These are phyloP conservation scores for Ogataea pilisensis DNA, from an alignment of 805 yeast species.

Conservation along the genomic window DNA sequence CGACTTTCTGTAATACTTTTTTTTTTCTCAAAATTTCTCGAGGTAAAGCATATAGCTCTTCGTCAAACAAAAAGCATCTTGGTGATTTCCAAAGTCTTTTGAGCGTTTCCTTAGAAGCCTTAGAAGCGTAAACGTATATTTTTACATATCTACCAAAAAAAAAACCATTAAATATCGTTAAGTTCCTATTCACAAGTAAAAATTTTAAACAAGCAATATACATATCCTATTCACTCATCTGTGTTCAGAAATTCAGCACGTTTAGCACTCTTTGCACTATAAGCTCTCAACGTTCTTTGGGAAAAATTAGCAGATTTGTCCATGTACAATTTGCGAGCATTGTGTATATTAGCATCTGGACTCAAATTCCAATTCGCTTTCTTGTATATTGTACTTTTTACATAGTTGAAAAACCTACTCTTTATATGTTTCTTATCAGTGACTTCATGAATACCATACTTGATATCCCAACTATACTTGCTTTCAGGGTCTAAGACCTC, in stretches of 20 bases:
- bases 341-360: not conserved
- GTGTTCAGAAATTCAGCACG: constrained; percentile 12
- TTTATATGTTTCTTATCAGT: constrained; percentile 10
- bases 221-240: constrained; percentile 1
- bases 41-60: too few species aligned
- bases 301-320: constrained; percentile 20
- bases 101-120: too few species aligned
- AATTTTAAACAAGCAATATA: too few species aligned
- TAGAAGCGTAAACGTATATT: not conserved
- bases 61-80: too few species aligned
- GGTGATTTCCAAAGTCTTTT: too few species aligned
- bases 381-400: constrained; percentile 5
- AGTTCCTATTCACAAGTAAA: too few species aligned
- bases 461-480: constrained; percentile 24
- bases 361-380: too few species aligned
- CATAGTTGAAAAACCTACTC: constrained; percentile 5
- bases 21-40: not conserved
- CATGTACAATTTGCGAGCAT: constrained; percentile 7
- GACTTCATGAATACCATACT: constrained; percentile 21
- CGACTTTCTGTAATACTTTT: not conserved
- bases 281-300: constrained; percentile 30
- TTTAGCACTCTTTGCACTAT: constrained; percentile 29
- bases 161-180: too few species aligned
- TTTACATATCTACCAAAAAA: not conserved
- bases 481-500: constrained; percentile 17